Conservation (phyloP, 2,329 filamentous ascomycete genomes). For the Aspergillus nomiae region DNA sequence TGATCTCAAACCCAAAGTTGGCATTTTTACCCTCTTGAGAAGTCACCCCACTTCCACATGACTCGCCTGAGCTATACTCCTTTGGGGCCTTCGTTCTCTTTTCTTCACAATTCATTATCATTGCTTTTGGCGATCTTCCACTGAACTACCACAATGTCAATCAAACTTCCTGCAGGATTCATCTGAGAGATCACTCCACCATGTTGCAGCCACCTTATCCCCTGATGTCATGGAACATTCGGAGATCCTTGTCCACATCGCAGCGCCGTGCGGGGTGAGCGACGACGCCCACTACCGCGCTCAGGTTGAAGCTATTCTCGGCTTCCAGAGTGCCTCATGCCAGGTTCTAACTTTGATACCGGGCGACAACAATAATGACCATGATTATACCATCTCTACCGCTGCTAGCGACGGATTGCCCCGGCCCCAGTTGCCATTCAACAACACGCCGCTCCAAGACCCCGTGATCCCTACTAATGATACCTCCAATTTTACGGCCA, state of each 20-base stretch:
- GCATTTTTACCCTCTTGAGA: not conserved
- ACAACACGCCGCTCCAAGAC: not conserved
- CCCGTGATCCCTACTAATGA: not conserved
- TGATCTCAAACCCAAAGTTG: conserved; percentile 7
- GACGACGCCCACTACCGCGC: conserved; percentile 44
- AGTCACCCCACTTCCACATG: conserved; percentile 8
- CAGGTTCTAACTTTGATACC: conserved; percentile 20
- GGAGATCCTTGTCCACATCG: conserved; percentile 47
- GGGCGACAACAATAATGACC: not conserved
- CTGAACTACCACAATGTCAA: not conserved
- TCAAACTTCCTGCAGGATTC: not conserved
- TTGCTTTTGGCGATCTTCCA: not conserved
- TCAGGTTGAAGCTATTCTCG: conserved; percentile 40
- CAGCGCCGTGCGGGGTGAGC: conserved; percentile 37
- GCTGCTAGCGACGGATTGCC: not conserved
- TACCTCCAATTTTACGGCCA: not conserved
- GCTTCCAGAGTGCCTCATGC: conserved; percentile 34
- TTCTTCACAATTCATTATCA: not conserved
- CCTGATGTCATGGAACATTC: conserved; percentile 23
- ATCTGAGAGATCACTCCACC: conserved; percentile 1
- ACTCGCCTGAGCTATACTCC: conserved; percentile 1
- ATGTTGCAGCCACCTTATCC: conserved; percentile 4
- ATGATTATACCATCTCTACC: not conserved
- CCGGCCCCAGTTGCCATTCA: not conserved
- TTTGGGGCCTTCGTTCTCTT: not conserved